Conservation (phyloP, 768 basidiomycete genomes). For the Lenzites betulinus region DNA sequence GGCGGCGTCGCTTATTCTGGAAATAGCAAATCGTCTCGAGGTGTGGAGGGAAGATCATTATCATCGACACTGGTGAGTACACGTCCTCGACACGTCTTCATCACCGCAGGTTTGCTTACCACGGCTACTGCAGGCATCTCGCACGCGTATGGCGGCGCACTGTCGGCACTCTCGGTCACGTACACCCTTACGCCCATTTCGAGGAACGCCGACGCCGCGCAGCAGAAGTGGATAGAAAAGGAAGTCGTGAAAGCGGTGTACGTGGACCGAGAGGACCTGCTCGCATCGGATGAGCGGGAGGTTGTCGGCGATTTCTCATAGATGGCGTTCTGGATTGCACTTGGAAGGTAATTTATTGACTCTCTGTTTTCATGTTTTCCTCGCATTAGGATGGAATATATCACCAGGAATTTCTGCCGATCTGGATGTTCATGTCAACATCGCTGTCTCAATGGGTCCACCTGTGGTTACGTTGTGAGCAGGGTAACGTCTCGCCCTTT, state of each 20-base stretch:
- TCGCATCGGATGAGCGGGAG: conserved; percentile 44
- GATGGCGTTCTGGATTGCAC: background rate
- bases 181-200: conserved; percentile 75
- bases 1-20: background rate
- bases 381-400: background rate
- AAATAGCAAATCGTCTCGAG: conserved; percentile 74
- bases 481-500: no score
- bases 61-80: conserved; percentile 86
- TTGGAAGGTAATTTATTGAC: conserved; percentile 13
- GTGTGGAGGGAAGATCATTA: conserved; percentile 90
- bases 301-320: conserved; percentile 24
- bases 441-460: no score
- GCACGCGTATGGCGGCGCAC: conserved; percentile 90
- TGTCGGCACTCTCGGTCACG: conserved; percentile 85
- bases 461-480: no score
- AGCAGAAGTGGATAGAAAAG: conserved; percentile 55
- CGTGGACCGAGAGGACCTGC: conserved; percentile 48
- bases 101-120: no score
- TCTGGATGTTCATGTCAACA: no score
- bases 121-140: conserved; percentile 76
- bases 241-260: conserved; percentile 74
- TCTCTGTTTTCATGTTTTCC: background rate
- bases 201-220: conserved; percentile 24
- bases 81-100: background rate
- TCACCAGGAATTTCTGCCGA: no score